phyloP scores from a whole-genome alignment of 192 early-diverging fungal genomes.

The Powellomyces hirtus region DNA sequence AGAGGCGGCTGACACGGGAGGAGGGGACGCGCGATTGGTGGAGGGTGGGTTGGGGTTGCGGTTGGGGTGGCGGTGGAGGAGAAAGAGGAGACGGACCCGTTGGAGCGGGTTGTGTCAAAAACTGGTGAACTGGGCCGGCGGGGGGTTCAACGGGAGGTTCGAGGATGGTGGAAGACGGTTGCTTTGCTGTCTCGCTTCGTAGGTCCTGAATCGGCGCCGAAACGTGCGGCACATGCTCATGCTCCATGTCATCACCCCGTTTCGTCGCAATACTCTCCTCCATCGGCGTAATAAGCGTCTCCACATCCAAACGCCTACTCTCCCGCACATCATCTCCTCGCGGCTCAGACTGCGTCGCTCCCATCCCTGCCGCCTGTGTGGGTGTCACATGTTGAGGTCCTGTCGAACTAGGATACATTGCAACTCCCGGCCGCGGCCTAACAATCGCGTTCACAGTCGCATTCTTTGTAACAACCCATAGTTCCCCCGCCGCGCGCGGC shows the following conservation, averaged over 20 bases:
- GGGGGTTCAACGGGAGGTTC: background rate
- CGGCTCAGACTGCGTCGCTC: background rate
- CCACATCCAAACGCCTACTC: background rate
- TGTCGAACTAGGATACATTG: too few relatives aligned
- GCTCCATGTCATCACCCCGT: background rate
- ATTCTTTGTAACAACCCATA: background rate
- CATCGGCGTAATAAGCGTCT: too few relatives aligned
- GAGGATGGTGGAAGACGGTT: too few relatives aligned
- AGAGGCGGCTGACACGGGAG: constrained; percentile 69
- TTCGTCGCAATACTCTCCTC: too few relatives aligned
- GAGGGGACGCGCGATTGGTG: constrained; percentile 63
- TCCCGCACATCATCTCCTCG: too few relatives aligned
- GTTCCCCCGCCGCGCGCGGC: constrained; percentile 9
- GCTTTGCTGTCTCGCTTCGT: background rate
- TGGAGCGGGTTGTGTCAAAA: too few relatives aligned
- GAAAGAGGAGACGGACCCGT: too few relatives aligned
- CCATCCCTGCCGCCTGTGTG: background rate
- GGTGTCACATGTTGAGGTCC: background rate
- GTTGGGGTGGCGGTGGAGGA: background rate
- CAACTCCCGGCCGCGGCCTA: too few relatives aligned
- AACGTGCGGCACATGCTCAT: background rate
- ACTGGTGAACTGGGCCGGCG: background rate
- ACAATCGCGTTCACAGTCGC: background rate
- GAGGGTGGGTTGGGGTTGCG: background rate
- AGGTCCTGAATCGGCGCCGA: background rate